These are phyloP conservation scores for Aureobasidium sp. DNA, from an alignment of 2,329 filamentous ascomycete species.

Conservation along the genomic window DNA sequence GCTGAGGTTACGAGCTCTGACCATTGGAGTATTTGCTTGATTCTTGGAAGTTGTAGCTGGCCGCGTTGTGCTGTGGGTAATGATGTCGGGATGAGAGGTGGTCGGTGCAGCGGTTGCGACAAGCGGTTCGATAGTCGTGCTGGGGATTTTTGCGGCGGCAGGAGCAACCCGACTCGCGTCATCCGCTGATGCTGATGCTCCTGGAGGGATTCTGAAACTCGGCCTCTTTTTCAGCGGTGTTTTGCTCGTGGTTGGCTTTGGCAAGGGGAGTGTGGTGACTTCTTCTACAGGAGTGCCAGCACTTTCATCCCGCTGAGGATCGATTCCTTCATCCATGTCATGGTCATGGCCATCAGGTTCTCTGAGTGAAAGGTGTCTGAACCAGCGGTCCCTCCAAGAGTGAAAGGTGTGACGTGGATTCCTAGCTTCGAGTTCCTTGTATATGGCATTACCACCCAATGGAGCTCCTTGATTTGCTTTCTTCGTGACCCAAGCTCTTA, in stretches of 20 bases:
- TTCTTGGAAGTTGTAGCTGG: background rate
- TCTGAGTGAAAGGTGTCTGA: constrained; percentile 52
- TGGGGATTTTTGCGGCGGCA: too few relatives aligned
- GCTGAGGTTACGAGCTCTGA: background rate
- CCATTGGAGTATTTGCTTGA: background rate
- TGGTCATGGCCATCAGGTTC: background rate
- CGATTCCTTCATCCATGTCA: too few relatives aligned
- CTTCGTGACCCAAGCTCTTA: constrained; percentile 61
- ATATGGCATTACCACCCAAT: constrained; percentile 64
- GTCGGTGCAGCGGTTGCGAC: too few relatives aligned
- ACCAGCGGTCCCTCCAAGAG: constrained; percentile 73
- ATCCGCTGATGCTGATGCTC: background rate
- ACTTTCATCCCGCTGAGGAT: too few relatives aligned
- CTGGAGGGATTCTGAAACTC: background rate
- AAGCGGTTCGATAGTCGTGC: too few relatives aligned
- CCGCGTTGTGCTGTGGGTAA: too few relatives aligned
- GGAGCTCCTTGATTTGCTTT: constrained; percentile 40
- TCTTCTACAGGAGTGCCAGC: too few relatives aligned
- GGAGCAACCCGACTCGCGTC: too few relatives aligned
- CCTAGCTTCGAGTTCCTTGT: constrained; percentile 59
- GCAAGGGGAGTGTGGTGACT: too few relatives aligned
- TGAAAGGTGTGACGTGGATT: constrained; percentile 71
- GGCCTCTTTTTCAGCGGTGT: background rate
- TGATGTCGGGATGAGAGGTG: too few relatives aligned
- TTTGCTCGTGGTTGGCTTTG: too few relatives aligned